Base-by-base conservation (phyloP, 2,329 filamentous ascomycete genomes). In the Xylaria sp. region DNA sequence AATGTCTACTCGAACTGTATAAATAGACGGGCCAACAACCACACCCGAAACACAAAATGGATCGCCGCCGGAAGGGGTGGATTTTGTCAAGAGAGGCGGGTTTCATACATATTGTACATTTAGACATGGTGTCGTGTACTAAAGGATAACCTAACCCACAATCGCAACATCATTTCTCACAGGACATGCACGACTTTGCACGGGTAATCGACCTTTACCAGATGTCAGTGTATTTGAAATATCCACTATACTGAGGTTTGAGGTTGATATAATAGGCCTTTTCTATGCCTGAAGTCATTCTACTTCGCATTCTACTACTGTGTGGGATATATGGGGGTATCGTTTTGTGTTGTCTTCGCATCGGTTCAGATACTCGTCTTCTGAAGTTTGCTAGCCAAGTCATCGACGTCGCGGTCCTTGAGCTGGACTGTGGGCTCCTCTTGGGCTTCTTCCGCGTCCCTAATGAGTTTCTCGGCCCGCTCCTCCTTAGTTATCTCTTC, bases 321-420 rank as follows among this genome's bases (percentile, higher is more conserved):
- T 19, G 33, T 51, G n/a, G 38, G 17, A 40, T 64, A n/a, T 56
- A 35, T 56, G 38, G 58, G 61, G 61, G 61, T 65, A 62, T 65
- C 60, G 61, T 60, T 50, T 64, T 33, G 33, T 61, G 23, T 57
- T 46, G 23, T 57, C 42, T 35, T 53, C n/a, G 43, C 43, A 56
- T 43, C 46, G 37, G n/a, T 47, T 69, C 77, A 87, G 67, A 87
- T 83, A 50, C 70, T 75, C 23, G 92, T 91, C 84, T 94, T 94
- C 65, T 85, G 87, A 69, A 98, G 79, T 73, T 87, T 83, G 75
- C 89, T 86, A 15, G 92, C 90, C 72, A 98, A 80, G 47, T 88
- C 88, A 71, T 97, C 93, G 40, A 98, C 91, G 33, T 91, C 90
- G 76, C 88, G 86, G 74, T 94, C 88, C 77, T 92, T 85, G 68